Percentiles rank a stretch among this genome's conserved stretches.
Conservation (phyloP, 495 filamentous ascomycete species). For the Talaromyces ruber region DNA sequence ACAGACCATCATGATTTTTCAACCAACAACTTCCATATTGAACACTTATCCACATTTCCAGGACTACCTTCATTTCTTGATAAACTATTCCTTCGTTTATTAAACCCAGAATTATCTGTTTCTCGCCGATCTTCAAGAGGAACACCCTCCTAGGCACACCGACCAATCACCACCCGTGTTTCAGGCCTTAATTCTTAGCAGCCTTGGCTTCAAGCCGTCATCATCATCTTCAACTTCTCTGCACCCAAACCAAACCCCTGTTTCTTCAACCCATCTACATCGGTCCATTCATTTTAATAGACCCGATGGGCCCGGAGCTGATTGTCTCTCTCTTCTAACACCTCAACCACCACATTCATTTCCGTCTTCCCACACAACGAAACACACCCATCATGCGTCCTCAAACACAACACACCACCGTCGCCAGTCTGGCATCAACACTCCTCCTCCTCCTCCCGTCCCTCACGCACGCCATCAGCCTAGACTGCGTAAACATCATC, state of each 20-base stretch:
- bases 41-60: not conserved
- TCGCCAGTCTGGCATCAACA: constrained; percentile 11
- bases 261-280: not conserved
- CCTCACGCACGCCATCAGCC: constrained; percentile 33
- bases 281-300: not conserved
- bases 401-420: constrained; percentile 14
- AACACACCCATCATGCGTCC: constrained; percentile 27
- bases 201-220: not conserved
- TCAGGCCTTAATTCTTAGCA: not conserved
- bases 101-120: not conserved
- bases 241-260: not conserved
- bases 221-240: not conserved
- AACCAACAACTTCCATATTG: not conserved
- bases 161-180: not conserved
- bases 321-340: not conserved
- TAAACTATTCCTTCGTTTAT: no score
- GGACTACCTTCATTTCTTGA: no score
- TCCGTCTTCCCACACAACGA: not conserved
- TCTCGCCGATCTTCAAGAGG: not conserved
- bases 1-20: not conserved
- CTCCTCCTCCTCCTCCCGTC: constrained; percentile 38
- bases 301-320: not conserved
- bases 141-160: not conserved
- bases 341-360: not conserved
- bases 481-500: constrained; percentile 56